Evolutionary conservation across 2,329 filamentous ascomycete species (phyloP), one percentile per base, ranked within the genome.

Genomic region (Aspergillus pseudoviridinutans): DNA sequence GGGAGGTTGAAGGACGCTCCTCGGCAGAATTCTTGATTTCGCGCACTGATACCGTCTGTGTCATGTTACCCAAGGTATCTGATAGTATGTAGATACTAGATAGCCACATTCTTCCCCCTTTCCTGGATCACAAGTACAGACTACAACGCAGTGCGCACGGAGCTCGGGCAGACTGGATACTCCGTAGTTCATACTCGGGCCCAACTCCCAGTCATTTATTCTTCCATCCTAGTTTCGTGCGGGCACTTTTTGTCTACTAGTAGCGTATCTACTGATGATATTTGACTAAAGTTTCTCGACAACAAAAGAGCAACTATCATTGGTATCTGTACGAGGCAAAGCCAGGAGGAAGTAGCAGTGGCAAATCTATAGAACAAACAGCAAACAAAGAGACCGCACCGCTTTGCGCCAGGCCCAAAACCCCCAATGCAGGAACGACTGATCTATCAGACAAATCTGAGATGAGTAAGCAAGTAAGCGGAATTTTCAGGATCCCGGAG

Each of bases 321-420:
- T 12, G 49, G 14, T 42, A 51, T n/a, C 47, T 51, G 49, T 51
- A 42, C 8, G 17, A 24, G 35, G 14, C n/a, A 22, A 44, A 51
- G 24, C 20, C 25, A 53, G 22, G 24, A 41, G 35, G 50, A 42
- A 27, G 41, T 51, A 35, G 32, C 5, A 5, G 32, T 17, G 32
- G 32, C 32, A 35, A 35, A 35, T 35, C 17, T 35, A 38, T 9
- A 38, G 17, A 51, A 51, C 7, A 22, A 25, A 49, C 14, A 55
- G 20, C n/a, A 50, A 44, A 50, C 9, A 32, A 54, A 27, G 17
- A 28, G 38, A 51, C 9, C 46, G 32, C 38, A 17, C 47, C 38
- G 32, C 22, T 47, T 51, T 51, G 53, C 47, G 47, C 53, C 53
- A 25, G 20, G 35, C 25, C 53, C 35, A 49, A 55, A 29, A 9